Conservation (phyloP, 2,329 filamentous ascomycete genomes). For the Aspergillus fumigatus region DNA sequence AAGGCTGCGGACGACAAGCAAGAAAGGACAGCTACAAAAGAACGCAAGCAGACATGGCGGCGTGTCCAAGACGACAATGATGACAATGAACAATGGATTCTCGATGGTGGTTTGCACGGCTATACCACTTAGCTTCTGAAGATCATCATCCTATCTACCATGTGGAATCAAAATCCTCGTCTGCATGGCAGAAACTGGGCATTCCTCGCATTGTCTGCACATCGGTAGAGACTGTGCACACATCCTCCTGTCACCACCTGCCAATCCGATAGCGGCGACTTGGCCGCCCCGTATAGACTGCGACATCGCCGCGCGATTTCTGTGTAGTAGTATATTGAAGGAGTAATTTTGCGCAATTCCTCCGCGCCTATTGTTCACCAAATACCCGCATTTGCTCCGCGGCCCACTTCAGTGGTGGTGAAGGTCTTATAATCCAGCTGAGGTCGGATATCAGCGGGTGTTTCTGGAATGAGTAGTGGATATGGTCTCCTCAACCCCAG, state of each 20-base stretch:
- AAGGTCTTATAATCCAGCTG: background rate
- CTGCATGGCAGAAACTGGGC: background rate
- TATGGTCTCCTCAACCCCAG: background rate
- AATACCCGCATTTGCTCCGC: background rate
- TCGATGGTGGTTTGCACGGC: slow-evolving; percentile 42
- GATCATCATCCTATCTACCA: background rate
- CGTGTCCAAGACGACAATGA: slow-evolving; percentile 45
- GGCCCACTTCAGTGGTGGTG: background rate
- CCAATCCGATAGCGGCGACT: background rate
- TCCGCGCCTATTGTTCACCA: background rate
- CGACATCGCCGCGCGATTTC: background rate
- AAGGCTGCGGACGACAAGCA: slow-evolving; percentile 30
- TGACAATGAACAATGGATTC: slow-evolving; percentile 46
- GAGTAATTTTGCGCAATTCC: background rate
- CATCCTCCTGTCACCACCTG: background rate
- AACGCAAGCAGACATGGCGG: slow-evolving; percentile 42
- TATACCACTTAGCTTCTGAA: slow-evolving; percentile 11
- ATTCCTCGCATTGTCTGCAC: background rate
- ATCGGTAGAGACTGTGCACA: background rate
- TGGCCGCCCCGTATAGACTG: background rate
- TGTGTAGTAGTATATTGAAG: background rate
- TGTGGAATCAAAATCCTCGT: background rate
- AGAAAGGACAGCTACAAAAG: slow-evolving; percentile 21
- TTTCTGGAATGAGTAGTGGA: background rate
- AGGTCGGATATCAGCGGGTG: background rate